These are phyloP conservation scores for Physcomitrium patens DNA, from an alignment of 225 moss, liverwort and hornwort species.

Conservation along the genomic window DNA sequence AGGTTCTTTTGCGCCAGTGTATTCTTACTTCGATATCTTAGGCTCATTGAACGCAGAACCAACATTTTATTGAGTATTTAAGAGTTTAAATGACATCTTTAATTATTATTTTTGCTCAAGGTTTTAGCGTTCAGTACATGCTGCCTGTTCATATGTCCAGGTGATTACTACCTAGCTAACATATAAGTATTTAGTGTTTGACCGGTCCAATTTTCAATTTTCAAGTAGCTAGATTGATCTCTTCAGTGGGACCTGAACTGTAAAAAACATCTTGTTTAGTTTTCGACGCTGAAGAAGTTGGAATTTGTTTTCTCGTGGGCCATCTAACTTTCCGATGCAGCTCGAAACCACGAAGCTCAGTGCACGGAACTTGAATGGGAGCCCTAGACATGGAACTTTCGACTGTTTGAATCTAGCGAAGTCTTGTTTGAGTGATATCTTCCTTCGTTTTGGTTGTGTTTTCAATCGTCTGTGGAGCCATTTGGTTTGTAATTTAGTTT, in stretches of 20 bases:
- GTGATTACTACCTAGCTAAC: background rate
- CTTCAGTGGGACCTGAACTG: background rate
- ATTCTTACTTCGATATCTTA: conserved; percentile 1
- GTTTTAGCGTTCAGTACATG: background rate
- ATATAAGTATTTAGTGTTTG: background rate
- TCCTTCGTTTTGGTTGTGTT: conserved; percentile 6
- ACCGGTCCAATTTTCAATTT: background rate
- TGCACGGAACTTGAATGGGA: background rate
- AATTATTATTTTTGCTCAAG: background rate
- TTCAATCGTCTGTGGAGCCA: background rate
- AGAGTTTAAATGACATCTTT: conserved; percentile 16
- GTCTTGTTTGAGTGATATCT: conserved; percentile 6
- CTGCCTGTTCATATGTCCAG: conserved; percentile 4
- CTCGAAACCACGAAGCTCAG: background rate
- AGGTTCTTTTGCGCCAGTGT: conserved; percentile 1
- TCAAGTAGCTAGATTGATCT: background rate
- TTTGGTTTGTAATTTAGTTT: background rate
- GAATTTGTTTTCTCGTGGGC: background rate
- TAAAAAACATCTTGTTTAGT: background rate
- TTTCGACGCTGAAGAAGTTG: background rate
- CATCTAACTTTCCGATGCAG: background rate
- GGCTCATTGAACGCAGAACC: background rate
- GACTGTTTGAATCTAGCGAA: background rate
- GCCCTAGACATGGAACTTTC: conserved; percentile 9
- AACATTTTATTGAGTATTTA: conserved; percentile 8